phyloP scores from a whole-genome alignment of 164 flowering plant species.

The Pachysandra terminalis region DNA sequence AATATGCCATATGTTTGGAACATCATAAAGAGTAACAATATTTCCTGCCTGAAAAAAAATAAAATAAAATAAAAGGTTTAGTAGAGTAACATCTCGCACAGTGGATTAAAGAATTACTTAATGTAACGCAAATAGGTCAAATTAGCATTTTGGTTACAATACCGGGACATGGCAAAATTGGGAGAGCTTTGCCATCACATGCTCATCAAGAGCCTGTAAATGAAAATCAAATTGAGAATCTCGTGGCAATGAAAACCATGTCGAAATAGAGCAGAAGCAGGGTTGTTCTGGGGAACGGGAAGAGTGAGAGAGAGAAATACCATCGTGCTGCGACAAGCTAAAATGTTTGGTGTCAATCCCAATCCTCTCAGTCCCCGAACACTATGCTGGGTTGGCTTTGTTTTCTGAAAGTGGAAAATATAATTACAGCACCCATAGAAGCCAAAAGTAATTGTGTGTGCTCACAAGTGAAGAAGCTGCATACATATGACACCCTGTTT shows the following conservation, averaged over 20 bases:
- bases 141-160: conserved; percentile 15
- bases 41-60: conserved; percentile 48
- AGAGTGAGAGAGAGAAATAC: conserved; percentile 36
- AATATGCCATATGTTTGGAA: conserved; percentile 83
- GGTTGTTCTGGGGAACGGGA: neutral
- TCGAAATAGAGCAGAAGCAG: neutral
- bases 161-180: conserved; percentile 96
- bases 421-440: conserved; percentile 1
- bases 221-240: conserved; percentile 9
- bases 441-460: neutral
- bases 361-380: conserved; percentile 78
- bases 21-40: conserved; percentile 74
- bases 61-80: too few species aligned
- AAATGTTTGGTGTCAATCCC: conserved; percentile 75
- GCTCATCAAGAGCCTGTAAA: conserved; percentile 69
- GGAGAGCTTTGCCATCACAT: conserved; percentile 77
- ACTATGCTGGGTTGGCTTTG: conserved; percentile 97
- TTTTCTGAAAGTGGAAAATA: conserved; percentile 49
- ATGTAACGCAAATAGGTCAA: neutral
- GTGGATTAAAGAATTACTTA: neutral
- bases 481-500: neutral
- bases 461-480: neutral
- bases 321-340: conserved; percentile 85
- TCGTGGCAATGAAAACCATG: conserved; percentile 3
- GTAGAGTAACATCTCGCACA: neutral